These are phyloP conservation scores for Collybia mongolica DNA, from an alignment of 768 basidiomycete genomes.

Conservation along the genomic window DNA sequence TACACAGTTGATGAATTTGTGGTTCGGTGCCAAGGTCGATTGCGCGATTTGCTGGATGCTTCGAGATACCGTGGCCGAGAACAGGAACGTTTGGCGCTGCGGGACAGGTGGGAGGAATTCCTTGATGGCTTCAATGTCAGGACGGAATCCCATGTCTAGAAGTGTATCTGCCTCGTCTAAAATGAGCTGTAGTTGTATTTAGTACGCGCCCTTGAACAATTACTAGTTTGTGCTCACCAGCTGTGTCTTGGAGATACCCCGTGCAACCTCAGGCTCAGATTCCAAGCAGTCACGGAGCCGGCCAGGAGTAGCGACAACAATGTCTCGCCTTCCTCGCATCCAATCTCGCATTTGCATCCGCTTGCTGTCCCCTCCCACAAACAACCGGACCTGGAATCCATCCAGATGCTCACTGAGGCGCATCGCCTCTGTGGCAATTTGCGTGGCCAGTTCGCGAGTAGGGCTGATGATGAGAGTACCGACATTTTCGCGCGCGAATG, in stretches of 20 bases:
- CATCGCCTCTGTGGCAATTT: slow-evolving; percentile 83
- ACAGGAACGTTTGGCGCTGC: slow-evolving; percentile 86
- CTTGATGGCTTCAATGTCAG: slow-evolving; percentile 77
- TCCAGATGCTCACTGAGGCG: slow-evolving; percentile 60
- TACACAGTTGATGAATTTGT: slow-evolving; percentile 75
- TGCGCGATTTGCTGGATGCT: slow-evolving; percentile 72
- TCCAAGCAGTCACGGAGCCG: slow-evolving; percentile 73
- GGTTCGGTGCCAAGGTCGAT: slow-evolving; percentile 53
- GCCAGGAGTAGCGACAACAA: slow-evolving; percentile 91
- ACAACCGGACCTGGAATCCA: slow-evolving; percentile 66
- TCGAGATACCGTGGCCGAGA: slow-evolving; percentile 82
- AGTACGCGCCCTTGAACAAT: slow-evolving; percentile 5
- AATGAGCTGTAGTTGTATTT: slow-evolving; percentile 57
- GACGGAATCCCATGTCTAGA: slow-evolving; percentile 89
- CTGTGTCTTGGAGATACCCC: slow-evolving; percentile 52
- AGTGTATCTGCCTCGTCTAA: slow-evolving; percentile 93
- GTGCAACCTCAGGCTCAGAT: slow-evolving; percentile 52
- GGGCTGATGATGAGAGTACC: slow-evolving; percentile 86
- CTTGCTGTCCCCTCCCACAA: slow-evolving; percentile 78
- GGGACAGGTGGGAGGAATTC: slow-evolving; percentile 57
- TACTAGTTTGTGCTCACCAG: slow-evolving; percentile 42
- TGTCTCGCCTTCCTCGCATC: slow-evolving; percentile 62
- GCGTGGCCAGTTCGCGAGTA: slow-evolving; percentile 86
- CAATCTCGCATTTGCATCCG: slow-evolving; percentile 66
- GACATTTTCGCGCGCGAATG: slow-evolving; percentile 45